Percentiles rank a stretch among this genome's conserved stretches.
These are phyloP conservation scores for Aureobasidium uvarum DNA, from an alignment of 2,329 filamentous ascomycete genomes.

Conservation along the genomic window DNA sequence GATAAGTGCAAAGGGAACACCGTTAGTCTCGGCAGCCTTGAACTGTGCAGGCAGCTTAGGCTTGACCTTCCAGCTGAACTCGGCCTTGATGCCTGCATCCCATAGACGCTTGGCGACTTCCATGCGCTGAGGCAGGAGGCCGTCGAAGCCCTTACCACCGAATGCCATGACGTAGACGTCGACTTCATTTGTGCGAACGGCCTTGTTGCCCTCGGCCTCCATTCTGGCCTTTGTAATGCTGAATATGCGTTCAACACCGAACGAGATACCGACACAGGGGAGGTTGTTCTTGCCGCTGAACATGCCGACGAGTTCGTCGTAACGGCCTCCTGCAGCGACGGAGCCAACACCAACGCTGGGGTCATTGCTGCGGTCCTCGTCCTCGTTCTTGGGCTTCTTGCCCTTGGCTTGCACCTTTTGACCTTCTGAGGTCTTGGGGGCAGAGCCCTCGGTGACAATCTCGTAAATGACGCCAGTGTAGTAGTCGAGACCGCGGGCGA, in stretches of 20 bases:
- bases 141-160: slow-evolving; percentile 79
- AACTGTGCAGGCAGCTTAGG: slow-evolving; percentile 87
- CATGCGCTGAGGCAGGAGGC: slow-evolving; percentile 81
- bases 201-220: slow-evolving; percentile 58
- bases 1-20: slow-evolving; percentile 82
- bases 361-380: slow-evolving; percentile 72
- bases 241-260: slow-evolving; percentile 94
- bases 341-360: slow-evolving; percentile 82
- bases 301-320: slow-evolving; percentile 93
- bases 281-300: slow-evolving; percentile 75
- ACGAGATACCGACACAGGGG: slow-evolving; percentile 88
- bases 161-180: slow-evolving; percentile 97
- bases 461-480: slow-evolving; percentile 91
- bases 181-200: slow-evolving; percentile 67
- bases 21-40: slow-evolving; percentile 78
- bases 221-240: slow-evolving; percentile 80
- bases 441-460: slow-evolving; percentile 77
- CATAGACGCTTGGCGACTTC: slow-evolving; percentile 72
- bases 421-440: slow-evolving; percentile 50
- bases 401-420: slow-evolving; percentile 49
- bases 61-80: slow-evolving; percentile 87
- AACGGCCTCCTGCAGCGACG: slow-evolving; percentile 84
- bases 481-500: slow-evolving; percentile 89
- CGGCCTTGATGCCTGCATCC: slow-evolving; percentile 86
- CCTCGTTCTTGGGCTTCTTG: slow-evolving; percentile 51